Base-by-base conservation (phyloP, 2,329 filamentous ascomycete genomes). In the Microsporum ferrugineum region DNA sequence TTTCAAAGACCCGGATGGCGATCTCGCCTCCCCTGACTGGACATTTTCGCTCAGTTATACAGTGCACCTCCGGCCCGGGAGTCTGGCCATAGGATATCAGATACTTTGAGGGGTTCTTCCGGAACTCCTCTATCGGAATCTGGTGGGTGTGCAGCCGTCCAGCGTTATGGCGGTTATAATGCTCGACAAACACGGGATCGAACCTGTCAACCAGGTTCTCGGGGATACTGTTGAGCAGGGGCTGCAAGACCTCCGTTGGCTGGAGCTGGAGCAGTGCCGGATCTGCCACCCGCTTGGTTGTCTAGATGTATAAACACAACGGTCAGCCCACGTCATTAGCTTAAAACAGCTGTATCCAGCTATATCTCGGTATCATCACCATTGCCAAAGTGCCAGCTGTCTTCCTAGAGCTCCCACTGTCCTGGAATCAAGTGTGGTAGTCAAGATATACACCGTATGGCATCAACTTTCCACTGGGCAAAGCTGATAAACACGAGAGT, bases 71-170 rank as follows among this genome's bases (percentile, higher is more conserved):
- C 31, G 72, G 72, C 2, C 71, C 72, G 8, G 58, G 57, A 23
- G 69, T 71, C 29, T 73, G 72, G n/a, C 75, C 75, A 61, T 77
- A 77, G 3, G 65, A 61, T 41, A 71, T 72, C 14, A 65, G 64
- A 63, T 76, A 77, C 58, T 72, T 73, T n/a, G 65, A 62, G 27
- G 75, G 75, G 47, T 77, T 68, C 23, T 70, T 70, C 56, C 74
- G 72, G 60, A 71, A 75, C 5, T 72, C 68, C 58, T 74, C 70
- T 36, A 75, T 76, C 6, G 72, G 73, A 5, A 75, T 66, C 66
- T 78, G 74, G 51, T 77, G 75, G 1, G 73, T 76, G 57, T 75
- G 70, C 3, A 76, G 67, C 36, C 75, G 72, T 10, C 75, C 75
- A 1, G 68, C 72, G 60, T 73, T 76, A 67, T 76, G 73, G 60